Evolutionary conservation across 1,284 basidiomycete genomes (phyloP).

Genomic region (Moesziomyces antarcticus): DNA sequence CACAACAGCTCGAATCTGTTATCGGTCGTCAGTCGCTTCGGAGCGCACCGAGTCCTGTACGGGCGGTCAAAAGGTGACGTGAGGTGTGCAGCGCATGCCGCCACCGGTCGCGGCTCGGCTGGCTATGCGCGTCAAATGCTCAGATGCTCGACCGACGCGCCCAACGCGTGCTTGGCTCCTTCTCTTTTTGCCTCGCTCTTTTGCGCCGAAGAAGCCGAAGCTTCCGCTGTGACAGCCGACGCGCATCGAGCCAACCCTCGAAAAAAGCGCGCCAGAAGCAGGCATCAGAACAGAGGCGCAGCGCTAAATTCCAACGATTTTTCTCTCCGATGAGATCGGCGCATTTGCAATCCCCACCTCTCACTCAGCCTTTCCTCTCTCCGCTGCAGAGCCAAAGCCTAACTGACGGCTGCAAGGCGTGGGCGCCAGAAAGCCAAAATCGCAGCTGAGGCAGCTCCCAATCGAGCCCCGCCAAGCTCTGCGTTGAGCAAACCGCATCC

Average conservation of each 20-base stretch:
- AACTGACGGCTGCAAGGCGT: too few relatives aligned
- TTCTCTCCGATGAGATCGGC: neutral
- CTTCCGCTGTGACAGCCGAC: neutral
- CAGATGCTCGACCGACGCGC: neutral
- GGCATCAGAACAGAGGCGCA: neutral
- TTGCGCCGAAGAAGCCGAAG: neutral
- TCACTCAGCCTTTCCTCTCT: too few relatives aligned
- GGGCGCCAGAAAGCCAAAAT: too few relatives aligned
- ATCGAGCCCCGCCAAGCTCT: too few relatives aligned
- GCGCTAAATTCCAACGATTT: neutral
- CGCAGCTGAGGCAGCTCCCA: too few relatives aligned
- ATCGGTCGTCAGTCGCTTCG: neutral
- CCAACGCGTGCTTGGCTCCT: neutral
- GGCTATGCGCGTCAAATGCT: neutral
- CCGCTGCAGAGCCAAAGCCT: neutral
- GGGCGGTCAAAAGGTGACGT: neutral
- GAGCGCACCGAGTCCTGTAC: neutral
- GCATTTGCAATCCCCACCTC: too few relatives aligned
- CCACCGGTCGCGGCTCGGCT: neutral
- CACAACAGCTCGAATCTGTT: too few relatives aligned
- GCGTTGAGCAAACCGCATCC: too few relatives aligned
- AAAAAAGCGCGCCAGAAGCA: too few relatives aligned
- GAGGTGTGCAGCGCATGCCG: neutral
- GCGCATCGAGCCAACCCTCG: too few relatives aligned
- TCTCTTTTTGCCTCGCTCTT: neutral